These are phyloP conservation scores for Ceratobasidium sp. DNA, from an alignment of 1,284 basidiomycete genomes.

Conservation along the genomic window DNA sequence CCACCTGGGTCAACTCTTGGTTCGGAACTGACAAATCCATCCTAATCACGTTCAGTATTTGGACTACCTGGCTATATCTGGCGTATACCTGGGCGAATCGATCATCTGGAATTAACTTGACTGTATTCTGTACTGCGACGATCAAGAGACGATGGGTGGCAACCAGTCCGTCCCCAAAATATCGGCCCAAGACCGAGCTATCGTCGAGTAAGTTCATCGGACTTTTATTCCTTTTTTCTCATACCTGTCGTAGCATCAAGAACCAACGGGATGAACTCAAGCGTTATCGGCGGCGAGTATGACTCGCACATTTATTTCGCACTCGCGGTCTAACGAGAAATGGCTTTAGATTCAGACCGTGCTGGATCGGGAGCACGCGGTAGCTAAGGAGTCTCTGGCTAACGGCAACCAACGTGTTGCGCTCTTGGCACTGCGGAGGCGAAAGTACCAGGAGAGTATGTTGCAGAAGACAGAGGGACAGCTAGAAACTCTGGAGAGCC, in stretches of 20 bases:
- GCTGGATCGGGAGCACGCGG: conserved; percentile 88
- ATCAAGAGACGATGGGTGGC: conserved; percentile 45
- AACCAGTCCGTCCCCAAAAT: conserved; percentile 89
- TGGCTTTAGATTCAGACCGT: conserved; percentile 82
- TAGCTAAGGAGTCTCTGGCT: conserved; percentile 86
- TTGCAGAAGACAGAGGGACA: conserved; percentile 91
- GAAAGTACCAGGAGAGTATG: conserved; percentile 94
- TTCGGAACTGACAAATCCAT: not conserved
- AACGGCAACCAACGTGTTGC: conserved; percentile 90
- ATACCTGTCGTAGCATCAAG: conserved; percentile 76
- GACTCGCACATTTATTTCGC: conserved; percentile 50
- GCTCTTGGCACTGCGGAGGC: conserved; percentile 84
- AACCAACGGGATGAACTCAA: conserved; percentile 94
- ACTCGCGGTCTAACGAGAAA: conserved; percentile 8
- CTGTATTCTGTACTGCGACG: not conserved
- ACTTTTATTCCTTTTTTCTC: not conserved
- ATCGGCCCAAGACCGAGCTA: conserved; percentile 92
- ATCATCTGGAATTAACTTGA: not conserved
- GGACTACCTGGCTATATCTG: not conserved
- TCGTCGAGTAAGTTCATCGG: conserved; percentile 81
- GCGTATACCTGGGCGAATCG: not conserved
- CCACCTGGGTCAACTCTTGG: not conserved
- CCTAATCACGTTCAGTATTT: not conserved
- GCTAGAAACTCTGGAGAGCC: conserved; percentile 88
- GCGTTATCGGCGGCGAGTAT: conserved; percentile 94